Evolutionary conservation across 805 yeast species (phyloP).

Genomic region (Candida vaughaniae): DNA sequence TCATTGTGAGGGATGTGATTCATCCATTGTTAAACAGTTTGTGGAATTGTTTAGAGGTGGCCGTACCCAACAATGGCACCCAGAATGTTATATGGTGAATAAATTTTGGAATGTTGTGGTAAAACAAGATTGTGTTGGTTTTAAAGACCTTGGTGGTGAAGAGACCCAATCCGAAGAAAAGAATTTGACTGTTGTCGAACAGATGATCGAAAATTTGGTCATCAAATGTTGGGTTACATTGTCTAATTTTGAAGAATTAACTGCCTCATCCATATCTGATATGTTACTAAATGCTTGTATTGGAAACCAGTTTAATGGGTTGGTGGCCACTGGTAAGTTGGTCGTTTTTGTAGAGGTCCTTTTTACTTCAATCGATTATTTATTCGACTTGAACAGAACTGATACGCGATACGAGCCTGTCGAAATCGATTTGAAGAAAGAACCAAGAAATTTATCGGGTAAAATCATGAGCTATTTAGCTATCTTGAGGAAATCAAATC

Average conservation of each 20-base stretch:
- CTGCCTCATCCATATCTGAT: constrained; percentile 86
- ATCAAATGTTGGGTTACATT: constrained; percentile 81
- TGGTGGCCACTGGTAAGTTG: constrained; percentile 66
- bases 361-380: constrained; percentile 69
- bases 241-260: constrained; percentile 84
- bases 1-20: constrained; percentile 89
- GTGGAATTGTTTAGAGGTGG: constrained; percentile 92
- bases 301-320: constrained; percentile 66
- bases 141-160: constrained; percentile 14
- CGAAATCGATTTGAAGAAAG: constrained; percentile 39
- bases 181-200: constrained; percentile 54
- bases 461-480: constrained; percentile 89
- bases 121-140: constrained; percentile 59
- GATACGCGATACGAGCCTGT: not conserved
- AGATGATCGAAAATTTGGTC: constrained; percentile 55
- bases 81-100: constrained; percentile 97
- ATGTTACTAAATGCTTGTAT: constrained; percentile 85
- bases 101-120: constrained; percentile 93
- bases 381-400: constrained; percentile 22
- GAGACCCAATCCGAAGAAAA: constrained; percentile 7
- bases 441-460: constrained; percentile 86
- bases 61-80: constrained; percentile 95
- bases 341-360: constrained; percentile 73
- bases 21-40: constrained; percentile 89
- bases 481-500: constrained; percentile 62